Evolutionary conservation across 2,329 filamentous ascomycete species (phyloP).

Genomic region (Aspergillus clavatus): DNA sequence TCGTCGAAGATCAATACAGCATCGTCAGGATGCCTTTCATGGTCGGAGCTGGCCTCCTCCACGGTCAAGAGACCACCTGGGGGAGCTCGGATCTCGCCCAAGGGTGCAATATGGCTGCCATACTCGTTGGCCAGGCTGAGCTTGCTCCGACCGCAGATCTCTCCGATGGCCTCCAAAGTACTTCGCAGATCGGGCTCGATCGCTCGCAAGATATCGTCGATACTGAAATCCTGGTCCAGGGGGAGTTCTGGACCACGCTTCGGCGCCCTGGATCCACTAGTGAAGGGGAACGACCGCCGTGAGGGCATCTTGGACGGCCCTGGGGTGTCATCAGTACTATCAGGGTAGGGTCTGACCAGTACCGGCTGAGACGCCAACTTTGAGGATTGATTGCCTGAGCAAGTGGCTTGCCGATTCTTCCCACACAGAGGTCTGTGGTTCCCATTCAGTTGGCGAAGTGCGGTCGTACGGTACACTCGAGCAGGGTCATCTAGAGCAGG

Average conservation of each 20-base stretch:
- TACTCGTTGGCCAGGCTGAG: slow-evolving; percentile 60
- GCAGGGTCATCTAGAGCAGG: slow-evolving; percentile 28
- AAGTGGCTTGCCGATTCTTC: slow-evolving; percentile 21
- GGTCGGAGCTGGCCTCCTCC: slow-evolving; percentile 40
- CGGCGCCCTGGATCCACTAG: slow-evolving; percentile 18
- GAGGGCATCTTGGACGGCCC: slow-evolving; percentile 29
- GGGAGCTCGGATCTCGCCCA: slow-evolving; percentile 51
- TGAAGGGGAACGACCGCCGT: slow-evolving; percentile 29
- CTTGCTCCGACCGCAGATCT: slow-evolving; percentile 58
- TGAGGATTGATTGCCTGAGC: slow-evolving; percentile 21
- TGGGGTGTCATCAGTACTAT: slow-evolving; percentile 29
- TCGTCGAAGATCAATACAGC: slow-evolving; percentile 36
- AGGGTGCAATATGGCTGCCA: slow-evolving; percentile 56
- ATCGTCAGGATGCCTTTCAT: slow-evolving; percentile 33
- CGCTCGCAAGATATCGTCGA: slow-evolving; percentile 52
- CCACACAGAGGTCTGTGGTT: slow-evolving; percentile 22
- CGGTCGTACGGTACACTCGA: slow-evolving; percentile 27
- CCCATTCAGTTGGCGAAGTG: slow-evolving; percentile 32
- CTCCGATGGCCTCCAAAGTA: slow-evolving; percentile 58
- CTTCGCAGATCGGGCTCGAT: slow-evolving; percentile 55
- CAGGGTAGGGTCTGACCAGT: slow-evolving; percentile 41
- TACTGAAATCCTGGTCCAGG: slow-evolving; percentile 50
- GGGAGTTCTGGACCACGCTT: slow-evolving; percentile 37
- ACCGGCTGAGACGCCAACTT: slow-evolving; percentile 40
- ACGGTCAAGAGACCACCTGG: slow-evolving; percentile 36